Evolutionary conservation across 2,329 filamentous ascomycete genomes (phyloP).

Genomic region (Penicillium occitanis): DNA sequence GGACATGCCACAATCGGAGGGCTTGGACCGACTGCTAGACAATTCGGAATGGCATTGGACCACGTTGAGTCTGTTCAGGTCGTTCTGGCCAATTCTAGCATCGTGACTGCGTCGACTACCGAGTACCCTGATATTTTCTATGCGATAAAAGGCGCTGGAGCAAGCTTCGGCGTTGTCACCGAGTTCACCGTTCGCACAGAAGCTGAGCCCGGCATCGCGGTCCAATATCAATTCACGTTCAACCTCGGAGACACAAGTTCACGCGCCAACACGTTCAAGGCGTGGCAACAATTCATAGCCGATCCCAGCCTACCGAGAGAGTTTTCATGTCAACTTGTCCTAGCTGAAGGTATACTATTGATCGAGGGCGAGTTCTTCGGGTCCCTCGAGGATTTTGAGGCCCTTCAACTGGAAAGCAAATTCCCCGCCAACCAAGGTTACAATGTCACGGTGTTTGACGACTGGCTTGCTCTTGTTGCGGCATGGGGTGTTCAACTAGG

Average conservation of each 20-base stretch:
- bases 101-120: constrained; percentile 32
- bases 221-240: constrained; percentile 61
- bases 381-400: constrained; percentile 56
- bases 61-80: constrained; percentile 52
- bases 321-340: constrained; percentile 58
- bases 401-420: constrained; percentile 31
- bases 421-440: constrained; percentile 28
- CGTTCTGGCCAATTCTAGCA: constrained; percentile 44
- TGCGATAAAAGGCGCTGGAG: constrained; percentile 38
- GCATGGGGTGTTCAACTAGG: constrained; percentile 31
- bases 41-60: constrained; percentile 55
- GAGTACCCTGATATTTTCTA: constrained; percentile 38
- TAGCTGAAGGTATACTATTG: constrained; percentile 55
- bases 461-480: constrained; percentile 32
- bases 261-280: constrained; percentile 52
- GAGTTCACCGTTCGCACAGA: constrained; percentile 42
- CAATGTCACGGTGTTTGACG: constrained; percentile 29
- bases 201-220: constrained; percentile 44
- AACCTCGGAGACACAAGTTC: constrained; percentile 51
- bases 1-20: constrained; percentile 45
- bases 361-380: constrained; percentile 65
- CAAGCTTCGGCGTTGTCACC: constrained; percentile 42
- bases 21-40: constrained; percentile 44
- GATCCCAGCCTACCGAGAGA: constrained; percentile 58
- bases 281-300: constrained; percentile 59